Evolutionary conservation across 2,329 filamentous ascomycete species (phyloP).

Genomic region (Neopestalotiopsis sp.): DNA sequence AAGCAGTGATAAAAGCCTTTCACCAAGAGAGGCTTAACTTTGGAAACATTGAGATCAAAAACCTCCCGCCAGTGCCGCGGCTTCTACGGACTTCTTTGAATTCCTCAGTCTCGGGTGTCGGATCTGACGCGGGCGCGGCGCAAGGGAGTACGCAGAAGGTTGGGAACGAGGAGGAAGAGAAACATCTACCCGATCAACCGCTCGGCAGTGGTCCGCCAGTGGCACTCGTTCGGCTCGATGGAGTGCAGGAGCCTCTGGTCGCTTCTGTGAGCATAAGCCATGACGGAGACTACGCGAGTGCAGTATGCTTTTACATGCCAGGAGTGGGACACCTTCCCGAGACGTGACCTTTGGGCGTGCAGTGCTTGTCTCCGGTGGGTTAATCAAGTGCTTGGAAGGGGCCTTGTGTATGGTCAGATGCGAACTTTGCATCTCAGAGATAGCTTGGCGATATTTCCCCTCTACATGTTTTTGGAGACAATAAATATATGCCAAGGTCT

Average conservation of each 20-base stretch:
- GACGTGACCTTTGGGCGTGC: not conserved
- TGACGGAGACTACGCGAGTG: constrained; percentile 81
- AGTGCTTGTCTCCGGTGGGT: not conserved
- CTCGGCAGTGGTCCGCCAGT: constrained; percentile 47
- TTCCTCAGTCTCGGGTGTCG: not conserved
- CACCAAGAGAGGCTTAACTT: constrained; percentile 62
- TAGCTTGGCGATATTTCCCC: too few species aligned
- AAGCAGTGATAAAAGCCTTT: constrained; percentile 76
- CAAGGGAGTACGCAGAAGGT: not conserved
- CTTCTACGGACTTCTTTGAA: not conserved
- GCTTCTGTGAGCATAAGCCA: constrained; percentile 84
- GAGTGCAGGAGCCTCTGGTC: constrained; percentile 47
- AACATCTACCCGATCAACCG: not conserved
- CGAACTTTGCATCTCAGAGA: too few species aligned
- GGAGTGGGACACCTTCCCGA: not conserved
- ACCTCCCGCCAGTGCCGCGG: not conserved
- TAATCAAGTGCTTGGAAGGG: not conserved
- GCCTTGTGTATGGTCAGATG: too few species aligned
- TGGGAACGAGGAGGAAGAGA: not conserved
- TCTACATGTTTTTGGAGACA: too few species aligned
- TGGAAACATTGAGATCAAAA: constrained; percentile 60
- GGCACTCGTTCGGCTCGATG: constrained; percentile 44
- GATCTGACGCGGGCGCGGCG: not conserved
- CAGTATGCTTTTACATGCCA: constrained; percentile 52
- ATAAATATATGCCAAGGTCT: too few species aligned